Conservation (phyloP, 163 green algal species). For the Coccomyxa subellipsoidea region DNA sequence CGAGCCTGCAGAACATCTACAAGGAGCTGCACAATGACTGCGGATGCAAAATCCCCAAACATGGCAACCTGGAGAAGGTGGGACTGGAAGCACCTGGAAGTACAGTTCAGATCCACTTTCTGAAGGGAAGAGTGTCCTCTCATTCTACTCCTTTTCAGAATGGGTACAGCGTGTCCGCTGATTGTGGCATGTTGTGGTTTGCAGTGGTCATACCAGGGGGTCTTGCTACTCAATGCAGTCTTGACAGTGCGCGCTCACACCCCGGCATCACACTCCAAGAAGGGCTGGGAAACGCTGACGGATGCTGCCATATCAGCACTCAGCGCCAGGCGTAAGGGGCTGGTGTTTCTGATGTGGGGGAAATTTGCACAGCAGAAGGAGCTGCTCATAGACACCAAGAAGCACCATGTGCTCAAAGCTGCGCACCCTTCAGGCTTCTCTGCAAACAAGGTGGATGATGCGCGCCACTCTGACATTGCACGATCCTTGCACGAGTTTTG, state of each 20-base stretch:
- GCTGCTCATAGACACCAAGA: constrained; percentile 42
- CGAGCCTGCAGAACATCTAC: constrained; percentile 88
- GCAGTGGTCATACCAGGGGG: constrained; percentile 71
- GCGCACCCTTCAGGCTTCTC: constrained; percentile 77
- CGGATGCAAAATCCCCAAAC: constrained; percentile 50
- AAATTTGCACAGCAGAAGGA: constrained; percentile 69
- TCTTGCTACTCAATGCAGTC: constrained; percentile 91
- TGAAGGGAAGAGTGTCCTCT: background rate
- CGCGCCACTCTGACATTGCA: background rate
- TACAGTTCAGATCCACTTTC: too few relatives aligned
- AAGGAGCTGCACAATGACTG: constrained; percentile 80
- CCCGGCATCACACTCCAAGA: constrained; percentile 84
- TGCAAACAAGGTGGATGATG: constrained; percentile 43
- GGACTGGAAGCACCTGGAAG: too few relatives aligned
- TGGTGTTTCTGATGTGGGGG: constrained; percentile 97
- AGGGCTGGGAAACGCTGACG: constrained; percentile 83
- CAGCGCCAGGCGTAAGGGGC: constrained; percentile 43
- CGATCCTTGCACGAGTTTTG: background rate
- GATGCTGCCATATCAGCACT: constrained; percentile 72
- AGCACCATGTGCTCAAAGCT: constrained; percentile 69
- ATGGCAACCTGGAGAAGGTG: constrained; percentile 72
- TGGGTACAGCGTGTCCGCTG: background rate
- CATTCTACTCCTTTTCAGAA: background rate
- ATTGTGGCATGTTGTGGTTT: background rate
- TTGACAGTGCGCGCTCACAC: constrained; percentile 83